Evolutionary conservation across 108 stramenopile genomes (phyloP), one percentile per base, ranked within the genome.

Genomic region (Ochromonas danica): DNA sequence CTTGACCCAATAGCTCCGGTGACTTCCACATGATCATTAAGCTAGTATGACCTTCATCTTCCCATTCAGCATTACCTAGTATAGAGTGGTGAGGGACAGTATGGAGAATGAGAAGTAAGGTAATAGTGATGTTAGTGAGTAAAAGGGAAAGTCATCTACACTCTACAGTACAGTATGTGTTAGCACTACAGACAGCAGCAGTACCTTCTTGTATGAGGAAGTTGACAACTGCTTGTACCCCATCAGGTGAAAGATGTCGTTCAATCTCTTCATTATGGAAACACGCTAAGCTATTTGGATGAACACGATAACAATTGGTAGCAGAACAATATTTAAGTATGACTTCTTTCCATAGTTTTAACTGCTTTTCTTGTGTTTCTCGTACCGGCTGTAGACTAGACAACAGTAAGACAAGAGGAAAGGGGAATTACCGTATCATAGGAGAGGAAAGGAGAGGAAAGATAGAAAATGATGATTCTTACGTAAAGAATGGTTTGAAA

Each of bases 41-140:
- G 3, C 30, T 28, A 6, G 63, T 67, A 36, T 67, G 17, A 6
- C 14, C 6, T 10, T 22, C 63, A 36, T 67, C 63, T 36, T 67
- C 63, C 63, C 63, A 67, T 36, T 67, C 63, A 10, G 63, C 63
- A 36, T 67, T 67, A 14, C 45, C 45, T n/a, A n/a, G n/a, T n/a
- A n/a, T n/a, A n/a, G n/a, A n/a, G n/a, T n/a, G n/a, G n/a, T n/a
- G n/a, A n/a, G n/a, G n/a, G n/a, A n/a, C n/a, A n/a, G n/a, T n/a
- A n/a, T n/a, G n/a, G n/a, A n/a, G n/a, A n/a, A n/a, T n/a, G n/a
- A n/a, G n/a, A n/a, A n/a, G n/a, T n/a, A n/a, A n/a, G n/a, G n/a
- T n/a, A n/a, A n/a, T 51, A 51, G 22, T 51, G 14, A 51, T 51
- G 22, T 14, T 51, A 51, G 22, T 51, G 6, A 51, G 6, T 51